Percentiles rank a stretch among this genome's conserved stretches.
These are phyloP conservation scores for Ambrosia trifida DNA, from an alignment of 129 eudicot species.

Conservation along the genomic window DNA sequence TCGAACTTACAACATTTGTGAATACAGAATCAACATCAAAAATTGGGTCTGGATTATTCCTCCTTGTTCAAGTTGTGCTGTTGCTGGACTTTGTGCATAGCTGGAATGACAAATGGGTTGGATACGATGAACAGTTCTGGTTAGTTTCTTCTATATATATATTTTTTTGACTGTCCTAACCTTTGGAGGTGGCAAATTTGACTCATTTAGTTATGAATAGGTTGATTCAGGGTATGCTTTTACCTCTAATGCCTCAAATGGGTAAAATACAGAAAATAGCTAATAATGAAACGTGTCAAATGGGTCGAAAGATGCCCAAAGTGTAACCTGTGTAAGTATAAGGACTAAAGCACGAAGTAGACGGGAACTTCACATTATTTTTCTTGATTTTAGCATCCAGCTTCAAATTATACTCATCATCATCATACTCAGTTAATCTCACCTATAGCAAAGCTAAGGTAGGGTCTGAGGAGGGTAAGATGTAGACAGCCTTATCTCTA, in stretches of 20 bases:
- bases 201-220: background rate
- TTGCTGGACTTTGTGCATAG: slow-evolving; percentile 94
- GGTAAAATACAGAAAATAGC: background rate
- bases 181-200: slow-evolving; percentile 1
- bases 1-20: slow-evolving; percentile 23
- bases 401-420: no score
- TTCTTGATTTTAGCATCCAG: background rate
- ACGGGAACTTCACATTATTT: background rate
- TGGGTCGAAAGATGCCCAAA: background rate
- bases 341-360: background rate
- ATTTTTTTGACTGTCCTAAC: background rate
- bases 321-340: background rate
- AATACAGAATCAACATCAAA: slow-evolving; percentile 80
- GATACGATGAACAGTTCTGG: slow-evolving; percentile 95
- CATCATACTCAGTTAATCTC: no score
- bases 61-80: slow-evolving; percentile 93
- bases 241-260: background rate
- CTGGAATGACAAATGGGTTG: slow-evolving; percentile 99
- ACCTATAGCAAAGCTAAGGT: no score
- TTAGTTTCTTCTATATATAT: slow-evolving; percentile 27
- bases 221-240: background rate
- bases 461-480: no score
- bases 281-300: background rate
- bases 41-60: slow-evolving; percentile 92
- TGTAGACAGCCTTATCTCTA: no score